phyloP scores from a whole-genome alignment of 129 eudicot species.

The Lonicera japonica region DNA sequence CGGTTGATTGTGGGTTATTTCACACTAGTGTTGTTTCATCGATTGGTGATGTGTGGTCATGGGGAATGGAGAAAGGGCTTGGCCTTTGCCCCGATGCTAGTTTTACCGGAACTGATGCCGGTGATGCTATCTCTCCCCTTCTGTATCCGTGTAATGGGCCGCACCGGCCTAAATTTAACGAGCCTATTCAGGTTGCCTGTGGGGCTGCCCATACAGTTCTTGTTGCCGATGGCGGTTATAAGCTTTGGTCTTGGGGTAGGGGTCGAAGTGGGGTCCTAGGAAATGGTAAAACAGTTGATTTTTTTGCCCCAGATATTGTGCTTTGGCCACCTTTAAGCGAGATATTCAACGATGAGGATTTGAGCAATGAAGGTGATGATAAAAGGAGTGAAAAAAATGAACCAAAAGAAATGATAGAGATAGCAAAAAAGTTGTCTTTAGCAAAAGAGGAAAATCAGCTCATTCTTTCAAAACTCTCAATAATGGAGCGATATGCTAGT shows the following conservation, averaged over 20 bases:
- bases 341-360: conserved; percentile 25
- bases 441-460: conserved; percentile 57
- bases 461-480: conserved; percentile 37
- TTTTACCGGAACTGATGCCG: conserved; percentile 53
- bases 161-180: conserved; percentile 36
- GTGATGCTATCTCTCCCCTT: conserved; percentile 69
- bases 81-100: conserved; percentile 77
- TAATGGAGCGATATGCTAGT: conserved; percentile 65
- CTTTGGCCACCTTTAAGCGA: conserved; percentile 66
- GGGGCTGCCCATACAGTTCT: conserved; percentile 96
- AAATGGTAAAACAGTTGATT: conserved; percentile 47
- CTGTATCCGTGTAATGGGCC: conserved; percentile 30
- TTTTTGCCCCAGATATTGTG: conserved; percentile 47
- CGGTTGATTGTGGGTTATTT: conserved; percentile 80
- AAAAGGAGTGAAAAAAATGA: conserved; percentile 13
- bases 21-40: conserved; percentile 84
- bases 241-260: conserved; percentile 91
- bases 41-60: conserved; percentile 92
- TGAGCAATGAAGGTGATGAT: not conserved
- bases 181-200: conserved; percentile 62
- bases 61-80: conserved; percentile 95
- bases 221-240: conserved; percentile 53
- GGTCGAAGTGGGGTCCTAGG: conserved; percentile 95
- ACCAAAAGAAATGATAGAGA: conserved; percentile 23
- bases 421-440: conserved; percentile 32